phyloP scores from a whole-genome alignment of 2,329 filamentous ascomycete genomes.

The Rhynchosporium graminicola region DNA sequence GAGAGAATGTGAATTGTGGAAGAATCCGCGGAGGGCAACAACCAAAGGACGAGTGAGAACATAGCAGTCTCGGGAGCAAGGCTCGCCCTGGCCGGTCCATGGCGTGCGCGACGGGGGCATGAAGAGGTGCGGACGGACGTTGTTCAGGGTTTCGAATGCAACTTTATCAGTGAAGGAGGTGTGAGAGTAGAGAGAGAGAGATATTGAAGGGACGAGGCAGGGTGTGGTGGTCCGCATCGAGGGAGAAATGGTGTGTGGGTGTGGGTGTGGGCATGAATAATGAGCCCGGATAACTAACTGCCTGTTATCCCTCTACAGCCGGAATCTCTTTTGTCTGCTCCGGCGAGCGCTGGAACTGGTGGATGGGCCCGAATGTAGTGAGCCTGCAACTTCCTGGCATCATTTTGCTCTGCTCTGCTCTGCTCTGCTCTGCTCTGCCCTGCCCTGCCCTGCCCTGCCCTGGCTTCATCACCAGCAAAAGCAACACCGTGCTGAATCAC shows the following conservation, averaged over 20 bases:
- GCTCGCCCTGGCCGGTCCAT: slow-evolving; percentile 13
- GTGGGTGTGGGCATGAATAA: neutral
- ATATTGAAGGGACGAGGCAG: neutral
- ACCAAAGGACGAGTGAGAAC: slow-evolving; percentile 2
- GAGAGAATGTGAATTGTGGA: neutral
- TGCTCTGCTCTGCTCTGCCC: slow-evolving; percentile 6
- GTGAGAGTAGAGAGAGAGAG: slow-evolving; percentile 3
- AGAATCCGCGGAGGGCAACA: slow-evolving; percentile 3
- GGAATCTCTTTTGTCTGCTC: too few species aligned
- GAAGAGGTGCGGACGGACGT: slow-evolving; percentile 10
- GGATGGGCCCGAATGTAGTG: too few species aligned
- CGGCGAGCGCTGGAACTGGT: too few species aligned
- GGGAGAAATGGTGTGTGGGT: slow-evolving; percentile 5
- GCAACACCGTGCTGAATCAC: slow-evolving; percentile 12
- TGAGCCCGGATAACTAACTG: neutral
- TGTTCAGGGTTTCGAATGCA: slow-evolving; percentile 19
- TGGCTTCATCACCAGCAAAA: slow-evolving; percentile 7
- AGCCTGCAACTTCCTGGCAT: neutral
- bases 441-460: neutral
- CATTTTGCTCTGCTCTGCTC: neutral
- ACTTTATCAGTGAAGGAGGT: slow-evolving; percentile 22
- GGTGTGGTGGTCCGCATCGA: neutral
- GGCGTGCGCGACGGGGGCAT: slow-evolving; percentile 15
- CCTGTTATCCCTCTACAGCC: neutral
- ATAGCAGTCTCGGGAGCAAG: slow-evolving; percentile 2